These are phyloP conservation scores for Candida ponderosae DNA, from an alignment of 805 yeast genomes.

Conservation along the genomic window DNA sequence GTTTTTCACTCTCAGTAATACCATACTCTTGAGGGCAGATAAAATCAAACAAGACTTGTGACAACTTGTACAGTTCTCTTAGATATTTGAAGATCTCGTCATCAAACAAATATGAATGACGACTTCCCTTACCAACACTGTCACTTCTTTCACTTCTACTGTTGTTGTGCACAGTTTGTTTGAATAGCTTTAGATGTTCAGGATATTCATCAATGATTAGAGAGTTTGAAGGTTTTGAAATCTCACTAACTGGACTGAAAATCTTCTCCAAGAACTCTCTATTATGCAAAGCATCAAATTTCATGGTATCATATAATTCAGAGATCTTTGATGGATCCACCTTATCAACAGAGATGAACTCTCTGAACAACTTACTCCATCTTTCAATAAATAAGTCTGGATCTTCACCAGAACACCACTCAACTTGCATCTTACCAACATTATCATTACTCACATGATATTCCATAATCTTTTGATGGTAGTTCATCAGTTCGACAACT, in stretches of 20 bases:
- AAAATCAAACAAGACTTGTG: slow-evolving; percentile 92
- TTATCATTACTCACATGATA: slow-evolving; percentile 65
- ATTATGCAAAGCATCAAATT: slow-evolving; percentile 94
- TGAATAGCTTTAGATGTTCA: slow-evolving; percentile 19
- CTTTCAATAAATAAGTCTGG: slow-evolving; percentile 85
- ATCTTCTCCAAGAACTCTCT: slow-evolving; percentile 80
- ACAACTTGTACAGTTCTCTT: slow-evolving; percentile 80
- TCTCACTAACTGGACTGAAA: slow-evolving; percentile 55
- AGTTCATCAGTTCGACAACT: slow-evolving; percentile 92
- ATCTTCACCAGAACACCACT: slow-evolving; percentile 98
- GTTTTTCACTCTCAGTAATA: slow-evolving; percentile 87
- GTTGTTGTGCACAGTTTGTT: slow-evolving; percentile 6
- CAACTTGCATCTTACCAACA: slow-evolving; percentile 57
- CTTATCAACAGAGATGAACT: slow-evolving; percentile 86
- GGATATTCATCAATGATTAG: slow-evolving; percentile 21
- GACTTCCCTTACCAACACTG: slow-evolving; percentile 9
- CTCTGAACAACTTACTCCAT: slow-evolving; percentile 94
- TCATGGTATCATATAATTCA: slow-evolving; percentile 96
- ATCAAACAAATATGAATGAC: slow-evolving; percentile 54
- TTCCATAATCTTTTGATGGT: slow-evolving; percentile 77
- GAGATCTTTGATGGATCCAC: slow-evolving; percentile 97
- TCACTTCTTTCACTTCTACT: slow-evolving; percentile 15
- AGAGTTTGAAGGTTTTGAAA: slow-evolving; percentile 22
- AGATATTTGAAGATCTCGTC: slow-evolving; percentile 71
- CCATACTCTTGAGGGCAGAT: slow-evolving; percentile 99